A percentile compares a stretch with the other conserved stretches of the same genome.
phyloP scores from a whole-genome alignment of 2,329 filamentous ascomycete species.

The Colletotrichum spinosum region DNA sequence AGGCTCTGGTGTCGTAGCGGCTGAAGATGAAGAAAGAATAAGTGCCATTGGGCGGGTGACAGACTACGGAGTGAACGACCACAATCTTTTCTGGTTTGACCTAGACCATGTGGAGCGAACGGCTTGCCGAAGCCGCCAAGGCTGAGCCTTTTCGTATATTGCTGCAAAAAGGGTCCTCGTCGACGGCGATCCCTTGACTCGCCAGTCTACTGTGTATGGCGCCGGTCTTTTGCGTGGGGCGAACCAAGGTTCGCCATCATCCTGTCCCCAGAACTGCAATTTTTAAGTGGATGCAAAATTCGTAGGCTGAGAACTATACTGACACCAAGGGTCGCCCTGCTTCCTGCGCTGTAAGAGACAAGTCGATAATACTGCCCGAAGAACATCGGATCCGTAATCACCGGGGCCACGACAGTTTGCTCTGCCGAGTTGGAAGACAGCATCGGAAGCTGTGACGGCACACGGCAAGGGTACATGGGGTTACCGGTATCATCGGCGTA shows the following conservation, averaged over 20 bases:
- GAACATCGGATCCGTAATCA: too few relatives aligned
- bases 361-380: too few relatives aligned
- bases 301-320: too few relatives aligned
- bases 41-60: not conserved
- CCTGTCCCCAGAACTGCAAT: not conserved
- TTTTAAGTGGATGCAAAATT: too few relatives aligned
- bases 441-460: too few relatives aligned
- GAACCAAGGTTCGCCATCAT: not conserved
- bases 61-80: not conserved
- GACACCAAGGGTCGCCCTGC: too few relatives aligned
- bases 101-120: conserved; percentile 16
- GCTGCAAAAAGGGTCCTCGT: conserved; percentile 13
- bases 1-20: not conserved
- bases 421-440: too few relatives aligned
- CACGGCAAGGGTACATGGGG: too few relatives aligned
- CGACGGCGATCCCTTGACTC: conserved; percentile 20
- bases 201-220: conserved; percentile 3
- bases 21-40: not conserved
- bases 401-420: too few relatives aligned
- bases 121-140: conserved; percentile 21
- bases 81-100: conserved; percentile 7
- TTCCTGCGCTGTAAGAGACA: too few relatives aligned
- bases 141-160: conserved; percentile 21
- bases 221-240: conserved; percentile 11
- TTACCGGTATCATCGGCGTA: too few relatives aligned